Conservation (phyloP, 2,329 filamentous ascomycete genomes). For the Xylaria sp. region DNA sequence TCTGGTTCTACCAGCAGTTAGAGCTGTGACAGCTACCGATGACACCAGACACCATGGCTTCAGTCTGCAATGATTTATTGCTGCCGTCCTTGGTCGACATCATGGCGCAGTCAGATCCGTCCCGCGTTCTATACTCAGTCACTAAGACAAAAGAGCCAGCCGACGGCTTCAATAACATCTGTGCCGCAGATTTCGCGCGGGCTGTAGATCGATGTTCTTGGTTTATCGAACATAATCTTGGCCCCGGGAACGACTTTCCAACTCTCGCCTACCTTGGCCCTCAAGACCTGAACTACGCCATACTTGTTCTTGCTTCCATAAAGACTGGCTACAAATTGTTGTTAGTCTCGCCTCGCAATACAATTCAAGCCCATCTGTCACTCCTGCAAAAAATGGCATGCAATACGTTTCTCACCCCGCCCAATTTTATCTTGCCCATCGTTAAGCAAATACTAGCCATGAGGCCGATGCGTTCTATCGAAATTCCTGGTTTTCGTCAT, state of each 20-base stretch:
- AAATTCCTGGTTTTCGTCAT: constrained; percentile 30
- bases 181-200: constrained; percentile 22
- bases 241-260: constrained; percentile 38
- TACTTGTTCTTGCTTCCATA: constrained; percentile 47
- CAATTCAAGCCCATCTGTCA: constrained; percentile 36
- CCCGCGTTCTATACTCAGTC: constrained; percentile 33
- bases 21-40: too few relatives aligned
- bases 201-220: constrained; percentile 39
- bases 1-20: too few relatives aligned
- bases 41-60: neutral
- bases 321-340: constrained; percentile 51
- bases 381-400: constrained; percentile 40
- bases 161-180: constrained; percentile 35
- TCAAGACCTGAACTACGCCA: constrained; percentile 46
- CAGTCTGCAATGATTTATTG: neutral
- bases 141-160: constrained; percentile 30
- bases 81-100: constrained; percentile 34
- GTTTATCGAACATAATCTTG: constrained; percentile 42
- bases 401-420: constrained; percentile 32
- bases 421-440: constrained; percentile 29
- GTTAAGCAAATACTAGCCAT: constrained; percentile 38
- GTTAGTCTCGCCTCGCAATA: constrained; percentile 42
- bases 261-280: constrained; percentile 45
- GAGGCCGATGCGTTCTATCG: constrained; percentile 30
- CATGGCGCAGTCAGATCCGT: constrained; percentile 31